phyloP scores from a whole-genome alignment of 345 rosid genomes.

The Passiflora organensis region DNA sequence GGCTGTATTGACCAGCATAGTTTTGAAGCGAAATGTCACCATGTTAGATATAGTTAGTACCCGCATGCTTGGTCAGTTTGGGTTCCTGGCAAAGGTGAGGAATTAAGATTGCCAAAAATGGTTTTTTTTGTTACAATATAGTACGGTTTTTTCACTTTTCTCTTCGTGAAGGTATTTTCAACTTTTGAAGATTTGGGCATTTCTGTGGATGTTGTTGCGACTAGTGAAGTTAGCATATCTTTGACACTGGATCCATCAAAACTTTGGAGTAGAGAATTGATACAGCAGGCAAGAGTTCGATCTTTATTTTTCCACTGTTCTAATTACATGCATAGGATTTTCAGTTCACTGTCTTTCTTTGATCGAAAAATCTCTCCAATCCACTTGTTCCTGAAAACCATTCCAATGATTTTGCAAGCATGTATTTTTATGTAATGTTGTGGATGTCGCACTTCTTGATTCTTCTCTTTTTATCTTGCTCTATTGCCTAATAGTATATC shows the following conservation, averaged over 20 bases:
- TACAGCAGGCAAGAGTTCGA: conserved; percentile 73
- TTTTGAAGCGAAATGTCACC: conserved; percentile 4
- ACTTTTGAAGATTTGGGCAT: conserved; percentile 84
- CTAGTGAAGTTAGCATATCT: conserved; percentile 95
- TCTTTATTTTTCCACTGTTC: not conserved
- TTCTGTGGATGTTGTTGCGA: conserved; percentile 92
- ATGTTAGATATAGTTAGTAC: conserved; percentile 72
- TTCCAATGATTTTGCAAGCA: not conserved
- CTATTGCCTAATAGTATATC: not conserved
- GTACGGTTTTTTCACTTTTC: not conserved
- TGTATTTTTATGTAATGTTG: not conserved
- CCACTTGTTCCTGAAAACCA: not conserved
- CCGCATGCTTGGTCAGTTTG: conserved; percentile 93
- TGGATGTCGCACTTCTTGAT: not conserved
- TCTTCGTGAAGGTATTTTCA: conserved; percentile 59
- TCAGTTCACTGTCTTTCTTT: no score
- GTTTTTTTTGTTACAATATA: not conserved
- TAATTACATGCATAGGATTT: no score
- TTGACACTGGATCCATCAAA: conserved; percentile 87
- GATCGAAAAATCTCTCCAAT: not conserved
- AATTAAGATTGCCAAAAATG: not conserved
- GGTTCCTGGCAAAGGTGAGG: conserved; percentile 82
- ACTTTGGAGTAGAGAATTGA: conserved; percentile 88
- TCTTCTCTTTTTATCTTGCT: not conserved
- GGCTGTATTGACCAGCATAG: not conserved